Evolutionary conservation across 257 asterid species (phyloP).

Genomic region (Hygrophila difformis): DNA sequence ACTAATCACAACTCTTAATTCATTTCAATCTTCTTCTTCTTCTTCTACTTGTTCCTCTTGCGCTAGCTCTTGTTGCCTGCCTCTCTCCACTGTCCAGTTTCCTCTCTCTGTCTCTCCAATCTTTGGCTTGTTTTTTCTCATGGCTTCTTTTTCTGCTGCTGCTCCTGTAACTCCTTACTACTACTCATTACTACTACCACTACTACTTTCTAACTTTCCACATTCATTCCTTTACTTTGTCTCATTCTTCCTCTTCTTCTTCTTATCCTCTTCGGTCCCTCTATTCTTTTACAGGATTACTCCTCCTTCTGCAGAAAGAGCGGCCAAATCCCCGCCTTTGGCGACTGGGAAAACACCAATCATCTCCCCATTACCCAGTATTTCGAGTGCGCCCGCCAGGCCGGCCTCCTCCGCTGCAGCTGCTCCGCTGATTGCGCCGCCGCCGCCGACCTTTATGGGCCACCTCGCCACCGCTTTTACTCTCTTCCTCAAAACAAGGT

Average conservation of each 20-base stretch:
- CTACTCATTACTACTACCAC: too few relatives aligned
- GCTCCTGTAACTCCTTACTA: too few relatives aligned
- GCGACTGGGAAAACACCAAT: slow-evolving; percentile 42
- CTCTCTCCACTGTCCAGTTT: too few relatives aligned
- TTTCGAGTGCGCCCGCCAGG: slow-evolving; percentile 52
- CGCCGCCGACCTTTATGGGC: slow-evolving; percentile 14
- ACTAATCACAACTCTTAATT: too few relatives aligned
- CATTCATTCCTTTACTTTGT: neutral
- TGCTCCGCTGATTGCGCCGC: slow-evolving; percentile 16
- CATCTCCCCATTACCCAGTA: slow-evolving; percentile 52
- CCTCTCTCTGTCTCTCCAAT: too few relatives aligned
- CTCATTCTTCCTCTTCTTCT: neutral
- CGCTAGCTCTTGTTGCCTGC: too few relatives aligned
- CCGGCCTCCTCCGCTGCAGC: slow-evolving; percentile 34
- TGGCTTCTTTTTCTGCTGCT: too few relatives aligned
- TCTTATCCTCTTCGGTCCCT: too few relatives aligned
- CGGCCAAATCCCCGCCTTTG: slow-evolving; percentile 55
- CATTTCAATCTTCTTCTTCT: too few relatives aligned
- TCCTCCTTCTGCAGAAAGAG: slow-evolving; percentile 34
- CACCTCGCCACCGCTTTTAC: slow-evolving; percentile 13
- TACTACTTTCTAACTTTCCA: neutral
- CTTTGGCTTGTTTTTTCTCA: too few relatives aligned
- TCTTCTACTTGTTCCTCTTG: too few relatives aligned
- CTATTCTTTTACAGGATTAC: slow-evolving; percentile 12
- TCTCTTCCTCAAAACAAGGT: slow-evolving; percentile 8